A percentile compares a stretch with the other conserved stretches of the same genome.
phyloP scores from a whole-genome alignment of 768 basidiomycete species.

The Lactarius psammicola region DNA sequence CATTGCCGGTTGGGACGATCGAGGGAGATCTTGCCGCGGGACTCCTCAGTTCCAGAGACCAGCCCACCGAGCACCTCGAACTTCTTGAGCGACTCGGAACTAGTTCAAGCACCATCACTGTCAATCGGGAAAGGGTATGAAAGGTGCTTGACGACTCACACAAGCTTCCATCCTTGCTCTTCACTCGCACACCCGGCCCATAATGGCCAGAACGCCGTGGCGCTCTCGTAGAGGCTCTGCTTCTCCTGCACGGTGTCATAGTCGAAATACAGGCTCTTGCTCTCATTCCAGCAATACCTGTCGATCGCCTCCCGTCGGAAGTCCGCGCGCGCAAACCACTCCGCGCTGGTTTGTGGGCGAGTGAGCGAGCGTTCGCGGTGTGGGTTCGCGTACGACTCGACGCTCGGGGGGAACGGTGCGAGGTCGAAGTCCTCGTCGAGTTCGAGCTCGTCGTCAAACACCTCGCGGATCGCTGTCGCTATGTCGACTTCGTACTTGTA shows the following conservation, averaged over 20 bases:
- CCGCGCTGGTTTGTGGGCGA: constrained; percentile 69
- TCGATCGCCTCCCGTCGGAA: constrained; percentile 84
- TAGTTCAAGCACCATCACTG: constrained; percentile 34
- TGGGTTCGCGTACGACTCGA: constrained; percentile 65
- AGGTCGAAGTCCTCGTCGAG: constrained; percentile 90
- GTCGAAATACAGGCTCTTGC: constrained; percentile 91
- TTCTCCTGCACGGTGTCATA: constrained; percentile 91
- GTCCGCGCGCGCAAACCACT: constrained; percentile 92
- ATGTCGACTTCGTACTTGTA: constrained; percentile 99
- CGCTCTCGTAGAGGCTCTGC: constrained; percentile 94
- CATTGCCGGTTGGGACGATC: constrained; percentile 98
- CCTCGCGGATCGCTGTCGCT: constrained; percentile 93
- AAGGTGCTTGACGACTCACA: constrained; percentile 54
- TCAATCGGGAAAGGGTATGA: not conserved
- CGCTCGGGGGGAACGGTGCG: constrained; percentile 86
- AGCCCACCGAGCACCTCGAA: constrained; percentile 96
- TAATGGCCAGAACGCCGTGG: constrained; percentile 93
- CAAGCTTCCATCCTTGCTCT: constrained; percentile 88
- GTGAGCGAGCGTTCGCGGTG: constrained; percentile 56
- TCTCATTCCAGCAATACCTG: constrained; percentile 96
- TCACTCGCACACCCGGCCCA: constrained; percentile 99
- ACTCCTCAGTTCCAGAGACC: constrained; percentile 95
- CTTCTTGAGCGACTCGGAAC: constrained; percentile 84
- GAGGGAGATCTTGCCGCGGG: constrained; percentile 91
- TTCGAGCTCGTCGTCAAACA: constrained; percentile 90